Evolutionary conservation across 768 basidiomycete genomes (phyloP), one percentile per base, ranked within the genome.

Genomic region (Epithele typhae): DNA sequence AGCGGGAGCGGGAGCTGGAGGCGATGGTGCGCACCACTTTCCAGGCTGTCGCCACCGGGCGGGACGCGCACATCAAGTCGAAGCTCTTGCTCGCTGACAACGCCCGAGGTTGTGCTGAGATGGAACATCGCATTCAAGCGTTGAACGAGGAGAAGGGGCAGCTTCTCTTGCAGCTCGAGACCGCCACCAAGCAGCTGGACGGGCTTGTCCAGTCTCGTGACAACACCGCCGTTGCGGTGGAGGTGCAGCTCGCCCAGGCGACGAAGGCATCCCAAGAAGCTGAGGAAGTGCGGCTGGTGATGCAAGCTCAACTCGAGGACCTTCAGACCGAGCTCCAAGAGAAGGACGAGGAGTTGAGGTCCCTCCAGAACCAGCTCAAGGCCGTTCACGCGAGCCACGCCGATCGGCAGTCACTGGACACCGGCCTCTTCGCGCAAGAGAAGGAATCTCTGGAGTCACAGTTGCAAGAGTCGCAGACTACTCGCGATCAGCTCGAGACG

Each of bases 1-100:
- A 50, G 18, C 54, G 58, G 27, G 59, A 61, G 5, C 24, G 17
- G 19, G 64, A 67, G 49, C 36, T 61, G 15, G 47, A 55, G 17
- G 45, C 58, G 2, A 25, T 65, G 50, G 57, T 68, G 11, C 37
- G 45, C 11, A 48, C 59, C 19, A 53, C 61, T 27, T 46, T 59
- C 21, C 46, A 48, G 7, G 27, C 52, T 2, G 43, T 55, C 21
- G 49, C 47, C 2, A 43, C 36, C 19, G 37, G 55, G 35, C 24
- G 51, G 38, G 38, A 40, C 9, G 42, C 37, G 1, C 7, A 39
- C 18, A 25, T 44, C 1, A 21, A 37, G 18, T 43, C 43, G n/a
- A 39, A 14, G n/a, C 37, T 12, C 7, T 42, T 22, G n/a, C 27
- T 11, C 11, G 23, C 42, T 5, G 21, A 15, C 9, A 34, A 18